Base-by-base conservation (phyloP, 1,139 yeast species). In the Yamadazyma spencermartinsiae region DNA sequence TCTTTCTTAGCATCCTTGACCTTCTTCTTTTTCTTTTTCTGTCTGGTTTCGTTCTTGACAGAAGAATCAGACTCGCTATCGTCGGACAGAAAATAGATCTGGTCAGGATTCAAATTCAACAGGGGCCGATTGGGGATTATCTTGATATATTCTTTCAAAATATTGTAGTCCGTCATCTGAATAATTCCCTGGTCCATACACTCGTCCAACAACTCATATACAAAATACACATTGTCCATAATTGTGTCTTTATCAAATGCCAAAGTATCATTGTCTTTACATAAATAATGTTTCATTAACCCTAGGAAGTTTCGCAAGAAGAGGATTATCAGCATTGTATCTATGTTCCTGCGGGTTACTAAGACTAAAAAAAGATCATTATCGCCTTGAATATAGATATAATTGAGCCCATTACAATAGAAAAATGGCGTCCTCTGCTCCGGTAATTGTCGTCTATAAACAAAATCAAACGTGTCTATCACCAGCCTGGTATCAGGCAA, bases 131-230 rank as follows among this genome's bases (percentile, higher is more conserved):
- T 67, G 7, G 66, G 63, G 38, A 61, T 65, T 34, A 68, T 61
- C 47, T 71, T 72, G 38, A 72, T 71, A 48, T 66, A 72, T 42
- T 72, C 77, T 42, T 67, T 68, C 28, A 72, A 53, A 23, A 72
- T 63, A 42, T 68, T 71, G 48, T 62, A 70, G 46, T 72, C 76
- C 1, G 76, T 68, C 39, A 63, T 56, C 44, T 72, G 77, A 11
- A 68, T 51, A 4, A 71, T 50, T 6, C 77, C 77, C 40, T 64
- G 61, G 44, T 72, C 77, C 59, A 72, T 60, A 47, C 76, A 70
- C 44, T 72, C 77, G 40, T 72, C 77, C 17, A 72, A 47, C 4
- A 72, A 51, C 45, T 72, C 77, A 39, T 64, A 66, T 9, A 72
- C 59, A 31, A 72, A 54, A 36, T 61, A 63, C 35, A 63, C 55